These are phyloP conservation scores for Sutorius australiensis DNA, from an alignment of 768 basidiomycete species.

Conservation along the genomic window DNA sequence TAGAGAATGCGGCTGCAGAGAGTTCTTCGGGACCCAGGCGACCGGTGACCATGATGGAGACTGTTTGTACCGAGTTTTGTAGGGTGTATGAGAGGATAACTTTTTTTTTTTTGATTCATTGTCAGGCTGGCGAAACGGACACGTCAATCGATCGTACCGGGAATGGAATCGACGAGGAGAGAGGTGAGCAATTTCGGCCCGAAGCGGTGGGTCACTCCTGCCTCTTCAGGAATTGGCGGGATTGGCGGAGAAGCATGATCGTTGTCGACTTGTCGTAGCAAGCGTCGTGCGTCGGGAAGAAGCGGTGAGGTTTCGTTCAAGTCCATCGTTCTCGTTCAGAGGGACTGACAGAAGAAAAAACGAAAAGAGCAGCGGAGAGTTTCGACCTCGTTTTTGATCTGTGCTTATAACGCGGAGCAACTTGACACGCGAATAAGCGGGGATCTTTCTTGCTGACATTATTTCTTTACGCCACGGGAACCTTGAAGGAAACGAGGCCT, in stretches of 20 bases:
- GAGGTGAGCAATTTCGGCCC: slow-evolving; percentile 40
- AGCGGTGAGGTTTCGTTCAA: slow-evolving; percentile 33
- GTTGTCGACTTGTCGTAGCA: slow-evolving; percentile 5
- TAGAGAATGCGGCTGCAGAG: slow-evolving; percentile 66
- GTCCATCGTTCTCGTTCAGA: slow-evolving; percentile 11
- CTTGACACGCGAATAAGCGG: slow-evolving; percentile 6
- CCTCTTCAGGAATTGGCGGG: slow-evolving; percentile 27
- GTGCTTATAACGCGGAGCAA: slow-evolving; percentile 18
- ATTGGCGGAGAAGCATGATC: slow-evolving; percentile 13
- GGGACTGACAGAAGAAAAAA: slow-evolving; percentile 16
- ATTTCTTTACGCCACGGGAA: slow-evolving; percentile 2
- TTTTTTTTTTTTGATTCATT: slow-evolving; percentile 22
- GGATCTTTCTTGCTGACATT: slow-evolving; percentile 6
- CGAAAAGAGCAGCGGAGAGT: not conserved
- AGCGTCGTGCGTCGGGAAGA: slow-evolving; percentile 14
- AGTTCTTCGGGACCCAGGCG: slow-evolving; percentile 67
- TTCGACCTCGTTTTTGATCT: not conserved
- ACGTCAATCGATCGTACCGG: slow-evolving; percentile 38
- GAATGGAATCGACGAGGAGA: slow-evolving; percentile 54
- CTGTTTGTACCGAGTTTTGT: slow-evolving; percentile 72
- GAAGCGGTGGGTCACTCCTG: slow-evolving; percentile 19
- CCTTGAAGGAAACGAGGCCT: slow-evolving; percentile 21
- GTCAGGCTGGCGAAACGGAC: not conserved
- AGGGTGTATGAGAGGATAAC: slow-evolving; percentile 68
- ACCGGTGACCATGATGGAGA: slow-evolving; percentile 59